phyloP scores from a whole-genome alignment of 148 eudicot species.

The Fagopyrum homotropicum region DNA sequence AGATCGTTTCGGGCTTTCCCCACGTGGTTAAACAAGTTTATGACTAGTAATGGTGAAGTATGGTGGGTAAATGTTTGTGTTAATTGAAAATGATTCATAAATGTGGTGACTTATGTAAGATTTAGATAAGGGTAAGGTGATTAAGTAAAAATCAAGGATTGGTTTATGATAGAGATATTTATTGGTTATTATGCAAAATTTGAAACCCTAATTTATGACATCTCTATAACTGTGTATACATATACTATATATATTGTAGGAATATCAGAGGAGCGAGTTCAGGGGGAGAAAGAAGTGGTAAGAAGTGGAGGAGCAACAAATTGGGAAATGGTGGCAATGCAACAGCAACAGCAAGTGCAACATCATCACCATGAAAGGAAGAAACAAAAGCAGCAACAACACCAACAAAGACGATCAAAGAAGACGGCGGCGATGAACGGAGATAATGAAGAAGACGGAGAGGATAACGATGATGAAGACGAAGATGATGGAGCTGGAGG shows the following conservation, averaged over 20 bases:
- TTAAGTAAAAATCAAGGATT: too few relatives aligned
- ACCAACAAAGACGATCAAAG: constrained; percentile 18
- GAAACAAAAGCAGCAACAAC: constrained; percentile 17
- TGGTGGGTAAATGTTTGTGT: too few relatives aligned
- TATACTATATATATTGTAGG: constrained; percentile 25
- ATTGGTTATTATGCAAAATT: too few relatives aligned
- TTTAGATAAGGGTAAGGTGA: too few relatives aligned
- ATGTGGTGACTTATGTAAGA: too few relatives aligned
- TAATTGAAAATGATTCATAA: too few relatives aligned
- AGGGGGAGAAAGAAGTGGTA: constrained; percentile 69
- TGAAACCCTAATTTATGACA: not conserved
- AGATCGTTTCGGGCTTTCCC: too few relatives aligned
- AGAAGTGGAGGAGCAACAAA: constrained; percentile 39
- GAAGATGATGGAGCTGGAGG: constrained; percentile 22
- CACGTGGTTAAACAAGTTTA: too few relatives aligned
- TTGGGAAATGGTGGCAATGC: constrained; percentile 52
- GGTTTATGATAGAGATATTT: too few relatives aligned
- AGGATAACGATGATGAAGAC: constrained; percentile 25
- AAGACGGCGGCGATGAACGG: constrained; percentile 14
- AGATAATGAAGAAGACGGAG: constrained; percentile 35
- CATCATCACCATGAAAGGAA: constrained; percentile 21
- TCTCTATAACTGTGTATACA: too few relatives aligned
- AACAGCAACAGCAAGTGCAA: not conserved
- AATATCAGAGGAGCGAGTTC: constrained; percentile 79
- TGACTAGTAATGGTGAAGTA: too few relatives aligned